Conservation (phyloP, 768 basidiomycete genomes). For the Tulasnella sp. region DNA sequence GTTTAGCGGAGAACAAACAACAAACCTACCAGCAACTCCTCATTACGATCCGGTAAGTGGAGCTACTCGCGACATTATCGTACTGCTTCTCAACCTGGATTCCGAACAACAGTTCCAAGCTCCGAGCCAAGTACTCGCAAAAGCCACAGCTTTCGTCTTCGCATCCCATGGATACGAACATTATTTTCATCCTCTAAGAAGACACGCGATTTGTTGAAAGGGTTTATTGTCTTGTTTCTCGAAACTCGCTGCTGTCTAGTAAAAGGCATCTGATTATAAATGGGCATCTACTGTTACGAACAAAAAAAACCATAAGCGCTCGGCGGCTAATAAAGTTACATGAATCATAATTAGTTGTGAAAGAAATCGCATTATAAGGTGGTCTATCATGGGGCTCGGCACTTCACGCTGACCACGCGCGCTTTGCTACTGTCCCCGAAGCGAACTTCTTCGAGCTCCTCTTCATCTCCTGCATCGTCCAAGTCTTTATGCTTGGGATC, state of each 20-base stretch:
- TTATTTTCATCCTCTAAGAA: constrained; percentile 38
- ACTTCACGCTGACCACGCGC: constrained; percentile 23
- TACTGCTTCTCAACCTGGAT: background rate
- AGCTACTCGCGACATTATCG: constrained; percentile 13
- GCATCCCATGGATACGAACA: constrained; percentile 39
- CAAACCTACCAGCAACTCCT: constrained; percentile 37
- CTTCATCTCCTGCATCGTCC: constrained; percentile 11
- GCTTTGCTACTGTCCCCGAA: constrained; percentile 27
- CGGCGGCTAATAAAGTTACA: background rate
- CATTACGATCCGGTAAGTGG: constrained; percentile 24
- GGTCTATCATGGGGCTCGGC: background rate
- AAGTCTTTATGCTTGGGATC: constrained; percentile 1
- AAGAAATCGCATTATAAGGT: background rate
- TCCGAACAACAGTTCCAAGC: constrained; percentile 41
- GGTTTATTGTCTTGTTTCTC: background rate
- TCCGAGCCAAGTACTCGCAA: constrained; percentile 42
- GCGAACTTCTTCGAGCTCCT: constrained; percentile 19
- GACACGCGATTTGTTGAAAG: background rate
- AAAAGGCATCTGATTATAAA: constrained; percentile 2
- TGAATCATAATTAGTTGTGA: background rate
- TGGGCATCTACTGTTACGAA: background rate
- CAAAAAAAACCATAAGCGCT: background rate
- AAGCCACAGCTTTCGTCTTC: constrained; percentile 41
- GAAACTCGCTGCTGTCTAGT: background rate
- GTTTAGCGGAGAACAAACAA: constrained; percentile 41